Evolutionary conservation across 2,329 filamentous ascomycete genomes (phyloP), one percentile per base, ranked within the genome.

Genomic region (Hymenoscyphus infarciens): DNA sequence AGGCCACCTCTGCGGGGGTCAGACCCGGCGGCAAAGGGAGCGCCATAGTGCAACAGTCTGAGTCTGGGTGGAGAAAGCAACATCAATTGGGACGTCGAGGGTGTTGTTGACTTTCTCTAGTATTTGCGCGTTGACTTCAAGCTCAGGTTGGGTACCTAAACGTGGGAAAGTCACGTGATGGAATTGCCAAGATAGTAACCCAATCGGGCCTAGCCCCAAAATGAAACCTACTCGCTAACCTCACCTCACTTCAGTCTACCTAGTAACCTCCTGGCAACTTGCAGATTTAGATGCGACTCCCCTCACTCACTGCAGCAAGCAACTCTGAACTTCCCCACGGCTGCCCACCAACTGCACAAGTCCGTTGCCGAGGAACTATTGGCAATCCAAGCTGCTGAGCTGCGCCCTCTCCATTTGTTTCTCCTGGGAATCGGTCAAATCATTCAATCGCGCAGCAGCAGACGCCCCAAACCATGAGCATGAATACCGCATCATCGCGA

Each of bases 1-100:
- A 99, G 58, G 92, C 90, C 55, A 96, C 90, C 79, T 99, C 95
- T 67, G 90, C 82, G 64, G 95, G 92, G 70, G 90, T 89, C 54
- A 97, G 83, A 76, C 88, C 79, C 7, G 71, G 60, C 5, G 70
- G 69, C 35, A 74, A 63, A 52, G 74, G 73, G 56, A 74, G 67
- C 31, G 73, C 73, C 74, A 75, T 75, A 55, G 58, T 55, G 27
- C 58, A 27, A 55, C 58, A 54, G 19, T 35, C 25, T 31, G 7
- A 54, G 31, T 35, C 25, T 31, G 16, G 16, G 11, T 3, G 16
- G 13, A 22, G 16, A 38, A 16, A 27, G 60, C n/a, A 56, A 33
- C 60, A 56, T 57, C 8, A 39, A 61, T 49, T 57, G 39, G 27
- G 35, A 10, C 3, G 29, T 35, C 13, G 29, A 7, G 13, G 33